A percentile compares a stretch with the other conserved stretches of the same genome.
Conservation (phyloP, 1,139 yeast genomes). For the Arxiozyma telluris region DNA sequence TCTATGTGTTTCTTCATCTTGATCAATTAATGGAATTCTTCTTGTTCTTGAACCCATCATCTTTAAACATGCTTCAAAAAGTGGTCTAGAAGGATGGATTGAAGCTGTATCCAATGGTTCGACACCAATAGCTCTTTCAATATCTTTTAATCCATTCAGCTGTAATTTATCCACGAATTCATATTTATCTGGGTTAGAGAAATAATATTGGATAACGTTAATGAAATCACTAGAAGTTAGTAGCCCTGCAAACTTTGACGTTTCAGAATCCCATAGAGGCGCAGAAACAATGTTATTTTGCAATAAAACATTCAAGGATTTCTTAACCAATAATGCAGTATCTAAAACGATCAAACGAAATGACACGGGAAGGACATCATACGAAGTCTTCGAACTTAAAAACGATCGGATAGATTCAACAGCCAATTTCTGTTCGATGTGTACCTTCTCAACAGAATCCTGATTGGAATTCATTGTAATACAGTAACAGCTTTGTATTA, state of each 20-base stretch:
- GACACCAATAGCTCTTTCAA: slow-evolving; percentile 82
- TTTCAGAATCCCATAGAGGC: slow-evolving; percentile 90
- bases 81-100: slow-evolving; percentile 82
- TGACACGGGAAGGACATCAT: slow-evolving; percentile 93
- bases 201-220: slow-evolving; percentile 90
- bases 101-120: slow-evolving; percentile 82
- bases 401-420: slow-evolving; percentile 74
- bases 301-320: slow-evolving; percentile 77
- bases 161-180: slow-evolving; percentile 84
- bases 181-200: slow-evolving; percentile 80
- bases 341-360: slow-evolving; percentile 90
- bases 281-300: slow-evolving; percentile 96
- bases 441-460: slow-evolving; percentile 8
- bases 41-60: slow-evolving; percentile 88
- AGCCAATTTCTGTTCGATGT: slow-evolving; percentile 54
- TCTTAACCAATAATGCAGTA: slow-evolving; percentile 81
- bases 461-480: slow-evolving; percentile 4
- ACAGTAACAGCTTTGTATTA: not conserved
- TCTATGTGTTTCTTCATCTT: slow-evolving; percentile 84
- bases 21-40: slow-evolving; percentile 89
- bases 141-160: slow-evolving; percentile 73
- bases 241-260: slow-evolving; percentile 87
- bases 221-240: slow-evolving; percentile 88
- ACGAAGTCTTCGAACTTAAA: slow-evolving; percentile 83
- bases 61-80: slow-evolving; percentile 88